Evolutionary conservation across 768 basidiomycete genomes (phyloP).

Genomic region (Lactarius indigo): DNA sequence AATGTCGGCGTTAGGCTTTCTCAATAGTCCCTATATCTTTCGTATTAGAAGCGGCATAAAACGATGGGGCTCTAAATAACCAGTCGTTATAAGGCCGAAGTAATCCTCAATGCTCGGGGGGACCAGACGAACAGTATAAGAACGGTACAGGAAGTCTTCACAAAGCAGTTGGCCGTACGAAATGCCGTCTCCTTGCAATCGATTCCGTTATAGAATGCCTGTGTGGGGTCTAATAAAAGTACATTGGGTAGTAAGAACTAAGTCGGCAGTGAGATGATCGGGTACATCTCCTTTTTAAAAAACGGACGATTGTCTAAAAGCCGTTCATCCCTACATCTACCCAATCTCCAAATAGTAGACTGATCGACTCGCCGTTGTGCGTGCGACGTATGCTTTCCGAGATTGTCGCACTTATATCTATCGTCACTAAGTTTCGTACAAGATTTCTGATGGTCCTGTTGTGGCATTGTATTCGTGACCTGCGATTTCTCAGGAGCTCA

Average conservation of each 20-base stretch:
- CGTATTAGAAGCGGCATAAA: too few species aligned
- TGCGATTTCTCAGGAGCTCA: conserved; percentile 31
- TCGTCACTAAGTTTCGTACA: conserved; percentile 79
- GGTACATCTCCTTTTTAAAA: neutral
- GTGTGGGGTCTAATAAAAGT: conserved; percentile 5
- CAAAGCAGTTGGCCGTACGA: neutral
- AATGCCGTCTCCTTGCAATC: neutral
- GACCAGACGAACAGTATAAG: neutral
- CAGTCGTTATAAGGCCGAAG: too few species aligned
- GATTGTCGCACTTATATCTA: conserved; percentile 89
- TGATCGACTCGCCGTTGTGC: conserved; percentile 92
- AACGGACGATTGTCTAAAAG: neutral
- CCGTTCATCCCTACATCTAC: conserved; percentile 38
- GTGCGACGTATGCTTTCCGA: conserved; percentile 95
- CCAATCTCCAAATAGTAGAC: conserved; percentile 83
- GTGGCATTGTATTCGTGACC: conserved; percentile 96
- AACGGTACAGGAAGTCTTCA: neutral
- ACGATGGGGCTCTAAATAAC: too few species aligned
- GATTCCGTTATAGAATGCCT: neutral
- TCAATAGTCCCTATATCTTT: neutral
- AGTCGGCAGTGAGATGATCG: neutral
- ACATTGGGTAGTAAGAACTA: neutral
- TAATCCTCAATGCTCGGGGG: neutral
- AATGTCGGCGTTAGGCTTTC: neutral
- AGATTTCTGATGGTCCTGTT: conserved; percentile 56